These are phyloP conservation scores for Naegleria fowleri DNA, from an alignment of 208 protist genomes.

Conservation along the genomic window DNA sequence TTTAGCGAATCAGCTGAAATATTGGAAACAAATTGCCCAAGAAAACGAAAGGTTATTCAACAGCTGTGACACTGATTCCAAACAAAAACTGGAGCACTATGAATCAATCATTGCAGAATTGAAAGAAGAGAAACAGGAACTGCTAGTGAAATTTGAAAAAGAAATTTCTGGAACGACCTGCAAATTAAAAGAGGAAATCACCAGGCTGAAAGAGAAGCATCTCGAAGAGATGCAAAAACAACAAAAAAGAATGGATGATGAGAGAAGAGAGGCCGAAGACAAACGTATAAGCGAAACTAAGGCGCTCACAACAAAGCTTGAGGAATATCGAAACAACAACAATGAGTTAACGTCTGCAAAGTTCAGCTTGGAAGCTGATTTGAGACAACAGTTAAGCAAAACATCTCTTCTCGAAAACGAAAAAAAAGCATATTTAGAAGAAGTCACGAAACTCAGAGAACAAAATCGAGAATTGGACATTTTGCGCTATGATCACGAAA, in stretches of 20 bases:
- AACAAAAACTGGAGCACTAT: not conserved
- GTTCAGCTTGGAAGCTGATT: not conserved
- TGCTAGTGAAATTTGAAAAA: not conserved
- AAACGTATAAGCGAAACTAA: not conserved
- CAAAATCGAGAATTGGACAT: not conserved
- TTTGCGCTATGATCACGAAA: not conserved
- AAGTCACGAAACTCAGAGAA: not conserved
- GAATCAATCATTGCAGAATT: not conserved
- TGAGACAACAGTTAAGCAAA: not conserved
- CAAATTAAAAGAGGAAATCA: slow-evolving; percentile 13
- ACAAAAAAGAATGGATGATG: not conserved
- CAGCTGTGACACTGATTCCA: not conserved
- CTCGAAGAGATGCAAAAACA: not conserved
- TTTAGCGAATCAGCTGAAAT: not conserved
- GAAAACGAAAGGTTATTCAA: not conserved
- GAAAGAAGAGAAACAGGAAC: not conserved
- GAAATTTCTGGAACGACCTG: not conserved
- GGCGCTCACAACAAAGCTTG: not conserved
- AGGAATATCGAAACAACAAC: not conserved
- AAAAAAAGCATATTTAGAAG: not conserved
- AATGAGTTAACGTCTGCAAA: not conserved
- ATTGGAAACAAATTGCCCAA: not conserved
- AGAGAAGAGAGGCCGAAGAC: not conserved
- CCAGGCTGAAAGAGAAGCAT: not conserved
- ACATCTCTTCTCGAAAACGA: not conserved